These are phyloP conservation scores for Kluyveromyces nonfermentans DNA, from an alignment of 805 yeast species.

Conservation along the genomic window DNA sequence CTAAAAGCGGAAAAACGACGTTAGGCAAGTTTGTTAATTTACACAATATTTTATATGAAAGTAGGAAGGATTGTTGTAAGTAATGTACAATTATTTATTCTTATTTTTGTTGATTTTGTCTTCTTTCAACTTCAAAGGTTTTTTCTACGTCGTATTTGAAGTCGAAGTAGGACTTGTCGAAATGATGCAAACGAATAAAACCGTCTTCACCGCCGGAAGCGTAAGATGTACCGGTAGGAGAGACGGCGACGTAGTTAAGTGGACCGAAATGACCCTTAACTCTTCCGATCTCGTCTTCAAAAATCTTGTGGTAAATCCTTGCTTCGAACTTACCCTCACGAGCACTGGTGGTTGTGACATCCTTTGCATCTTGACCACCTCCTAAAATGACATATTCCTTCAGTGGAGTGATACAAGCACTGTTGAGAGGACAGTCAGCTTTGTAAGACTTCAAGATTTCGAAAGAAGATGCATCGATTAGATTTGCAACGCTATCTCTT, in stretches of 20 bases:
- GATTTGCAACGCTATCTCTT: conserved; percentile 76
- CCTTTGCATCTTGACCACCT: conserved; percentile 99
- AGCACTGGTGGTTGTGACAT: conserved; percentile 93
- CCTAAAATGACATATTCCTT: conserved; percentile 91
- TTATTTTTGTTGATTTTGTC: conserved; percentile 3
- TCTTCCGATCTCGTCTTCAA: conserved; percentile 93
- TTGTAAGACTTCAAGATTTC: conserved; percentile 62
- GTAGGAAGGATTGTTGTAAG: conserved; percentile 1
- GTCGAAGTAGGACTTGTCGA: conserved; percentile 87
- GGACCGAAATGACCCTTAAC: conserved; percentile 99
- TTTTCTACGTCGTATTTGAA: conserved; percentile 88
- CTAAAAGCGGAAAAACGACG: conserved; percentile 12
- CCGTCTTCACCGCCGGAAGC: conserved; percentile 99
- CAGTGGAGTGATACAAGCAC: conserved; percentile 88
- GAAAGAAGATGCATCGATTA: conserved; percentile 71
- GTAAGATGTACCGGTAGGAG: conserved; percentile 87
- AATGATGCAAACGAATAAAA: conserved; percentile 84
- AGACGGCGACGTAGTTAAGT: conserved; percentile 83
- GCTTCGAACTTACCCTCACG: conserved; percentile 96
- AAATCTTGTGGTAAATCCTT: conserved; percentile 88
- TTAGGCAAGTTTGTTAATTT: conserved; percentile 1
- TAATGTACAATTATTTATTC: conserved; percentile 1
- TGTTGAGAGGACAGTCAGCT: conserved; percentile 90
- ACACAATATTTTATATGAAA: background rate
- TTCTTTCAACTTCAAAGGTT: conserved; percentile 44